These are phyloP conservation scores for Hypomontagnella monticulosa DNA, from an alignment of 495 filamentous ascomycete genomes.

Conservation along the genomic window DNA sequence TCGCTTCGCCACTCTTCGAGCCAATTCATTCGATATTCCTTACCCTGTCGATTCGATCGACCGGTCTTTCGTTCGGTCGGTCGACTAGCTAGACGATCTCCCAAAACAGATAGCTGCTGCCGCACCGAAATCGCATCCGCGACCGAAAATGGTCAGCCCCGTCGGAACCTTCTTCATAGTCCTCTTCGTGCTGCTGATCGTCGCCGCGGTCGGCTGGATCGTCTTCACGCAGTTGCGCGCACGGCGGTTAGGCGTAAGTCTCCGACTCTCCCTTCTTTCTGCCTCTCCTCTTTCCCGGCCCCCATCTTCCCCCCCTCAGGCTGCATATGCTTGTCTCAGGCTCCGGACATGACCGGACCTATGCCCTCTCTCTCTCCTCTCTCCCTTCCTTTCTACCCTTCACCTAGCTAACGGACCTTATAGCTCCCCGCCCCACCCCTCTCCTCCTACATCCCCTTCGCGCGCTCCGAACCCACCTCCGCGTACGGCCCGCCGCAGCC, in stretches of 20 bases:
- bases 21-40: slow-evolving; percentile 5
- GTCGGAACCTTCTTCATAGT: slow-evolving; percentile 60
- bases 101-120: slow-evolving; percentile 10
- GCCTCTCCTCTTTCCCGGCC: neutral
- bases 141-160: slow-evolving; percentile 53
- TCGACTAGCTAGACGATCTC: slow-evolving; percentile 13
- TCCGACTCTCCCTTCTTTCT: slow-evolving; percentile 8
- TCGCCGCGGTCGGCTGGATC: slow-evolving; percentile 58
- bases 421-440: slow-evolving; percentile 69
- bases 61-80: neutral
- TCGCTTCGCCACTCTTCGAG: slow-evolving; percentile 23
- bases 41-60: slow-evolving; percentile 8
- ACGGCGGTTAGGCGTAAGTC: slow-evolving; percentile 65
- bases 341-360: slow-evolving; percentile 28
- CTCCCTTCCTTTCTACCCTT: neutral
- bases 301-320: slow-evolving; percentile 6
- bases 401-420: slow-evolving; percentile 8
- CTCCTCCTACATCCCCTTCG: slow-evolving; percentile 69
- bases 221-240: slow-evolving; percentile 69
- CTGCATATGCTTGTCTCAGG: slow-evolving; percentile 35
- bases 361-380: neutral
- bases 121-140: slow-evolving; percentile 16
- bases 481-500: slow-evolving; percentile 61
- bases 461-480: slow-evolving; percentile 42
- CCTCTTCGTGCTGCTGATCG: slow-evolving; percentile 60